These are phyloP conservation scores for Oleoguttula mirabilis DNA, from an alignment of 495 filamentous ascomycete species.

Conservation along the genomic window DNA sequence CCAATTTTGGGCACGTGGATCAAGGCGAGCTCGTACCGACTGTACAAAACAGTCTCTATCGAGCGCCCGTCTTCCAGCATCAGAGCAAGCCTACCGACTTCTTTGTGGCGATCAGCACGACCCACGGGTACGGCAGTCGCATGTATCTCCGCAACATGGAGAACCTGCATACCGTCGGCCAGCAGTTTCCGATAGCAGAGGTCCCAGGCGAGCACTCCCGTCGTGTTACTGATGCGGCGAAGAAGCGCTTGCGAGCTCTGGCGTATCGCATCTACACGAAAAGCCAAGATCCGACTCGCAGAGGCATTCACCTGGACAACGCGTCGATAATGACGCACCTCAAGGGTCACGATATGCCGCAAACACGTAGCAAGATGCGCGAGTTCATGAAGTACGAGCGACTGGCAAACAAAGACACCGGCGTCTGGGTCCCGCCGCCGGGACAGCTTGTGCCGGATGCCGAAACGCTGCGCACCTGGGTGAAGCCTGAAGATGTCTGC, in stretches of 20 bases:
- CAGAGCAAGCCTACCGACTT: conserved; percentile 69
- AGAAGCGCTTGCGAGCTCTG: conserved; percentile 92
- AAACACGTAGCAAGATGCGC: conserved; percentile 90
- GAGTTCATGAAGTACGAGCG: conserved; percentile 87
- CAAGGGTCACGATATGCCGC: conserved; percentile 71
- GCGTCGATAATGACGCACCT: conserved; percentile 68
- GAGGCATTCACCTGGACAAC: conserved; percentile 25
- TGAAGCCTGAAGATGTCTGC: conserved; percentile 91
- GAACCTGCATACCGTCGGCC: conserved; percentile 77
- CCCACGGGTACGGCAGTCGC: conserved; percentile 54
- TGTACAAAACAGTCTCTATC: conserved; percentile 88
- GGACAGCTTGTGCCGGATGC: conserved; percentile 66
- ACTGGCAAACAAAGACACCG: conserved; percentile 41
- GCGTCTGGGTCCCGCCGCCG: conserved; percentile 62
- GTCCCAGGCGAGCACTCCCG: conserved; percentile 87
- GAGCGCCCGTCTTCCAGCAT: conserved; percentile 86
- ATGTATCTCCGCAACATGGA: conserved; percentile 83
- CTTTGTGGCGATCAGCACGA: conserved; percentile 68
- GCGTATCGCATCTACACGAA: conserved; percentile 74
- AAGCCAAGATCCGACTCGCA: conserved; percentile 36
- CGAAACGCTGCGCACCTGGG: conserved; percentile 64
- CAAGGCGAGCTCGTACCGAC: conserved; percentile 80
- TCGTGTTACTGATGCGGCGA: conserved; percentile 85
- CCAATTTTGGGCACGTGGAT: conserved; percentile 84
- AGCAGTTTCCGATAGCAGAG: conserved; percentile 80